phyloP scores from a whole-genome alignment of 345 rosid species.

The Salix arbutifolia region DNA sequence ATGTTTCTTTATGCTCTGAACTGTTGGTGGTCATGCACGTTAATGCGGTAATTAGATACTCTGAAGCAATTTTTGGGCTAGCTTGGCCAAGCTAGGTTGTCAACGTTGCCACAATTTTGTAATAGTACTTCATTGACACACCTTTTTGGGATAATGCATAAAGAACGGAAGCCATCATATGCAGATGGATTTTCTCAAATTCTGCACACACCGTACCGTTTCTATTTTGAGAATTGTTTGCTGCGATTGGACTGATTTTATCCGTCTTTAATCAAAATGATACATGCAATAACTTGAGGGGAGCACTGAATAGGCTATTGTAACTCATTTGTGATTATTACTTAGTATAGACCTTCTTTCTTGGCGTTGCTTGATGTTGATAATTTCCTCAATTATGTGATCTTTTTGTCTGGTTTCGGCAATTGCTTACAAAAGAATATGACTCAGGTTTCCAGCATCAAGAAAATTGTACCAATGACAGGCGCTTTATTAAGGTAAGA shows the following conservation, averaged over 20 bases:
- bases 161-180: not conserved
- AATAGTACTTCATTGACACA: not conserved
- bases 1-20: not conserved
- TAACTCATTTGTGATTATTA: not conserved
- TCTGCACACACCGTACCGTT: not conserved
- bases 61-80: not conserved
- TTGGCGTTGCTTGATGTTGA: not conserved
- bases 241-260: not conserved
- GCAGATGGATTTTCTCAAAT: not conserved
- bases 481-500: conserved; percentile 67
- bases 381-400: not conserved
- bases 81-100: not conserved
- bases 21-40: not conserved
- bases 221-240: not conserved
- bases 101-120: not conserved
- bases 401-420: conserved; percentile 3
- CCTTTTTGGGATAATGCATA: not conserved
- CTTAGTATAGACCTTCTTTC: not conserved
- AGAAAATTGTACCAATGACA: conserved; percentile 30
- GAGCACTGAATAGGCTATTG: not conserved
- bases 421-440: conserved; percentile 24
- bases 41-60: not conserved
- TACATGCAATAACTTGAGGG: not conserved
- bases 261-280: not conserved
- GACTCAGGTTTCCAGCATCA: conserved; percentile 57